Conservation (phyloP, 805 yeast genomes). For the Candida odintsovae region DNA sequence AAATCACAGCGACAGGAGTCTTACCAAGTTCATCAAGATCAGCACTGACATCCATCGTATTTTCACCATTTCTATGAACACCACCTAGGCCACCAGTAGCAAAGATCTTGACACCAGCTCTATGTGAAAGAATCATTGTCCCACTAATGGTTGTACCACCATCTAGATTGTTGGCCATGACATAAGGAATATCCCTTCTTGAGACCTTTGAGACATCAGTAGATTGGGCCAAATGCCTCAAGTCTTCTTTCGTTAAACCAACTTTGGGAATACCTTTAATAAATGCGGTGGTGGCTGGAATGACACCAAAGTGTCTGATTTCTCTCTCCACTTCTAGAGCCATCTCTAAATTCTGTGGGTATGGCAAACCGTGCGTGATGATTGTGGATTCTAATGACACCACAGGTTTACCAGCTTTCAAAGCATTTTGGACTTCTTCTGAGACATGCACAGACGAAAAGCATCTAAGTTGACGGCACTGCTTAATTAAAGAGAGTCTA, state of each 20-base stretch:
- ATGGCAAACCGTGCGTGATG: slow-evolving; percentile 85
- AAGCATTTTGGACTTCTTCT: slow-evolving; percentile 57
- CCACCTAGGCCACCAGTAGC: slow-evolving; percentile 96
- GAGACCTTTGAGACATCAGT: slow-evolving; percentile 55
- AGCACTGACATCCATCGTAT: slow-evolving; percentile 77
- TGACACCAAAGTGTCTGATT: slow-evolving; percentile 56
- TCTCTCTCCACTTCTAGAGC: slow-evolving; percentile 60
- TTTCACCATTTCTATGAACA: slow-evolving; percentile 73
- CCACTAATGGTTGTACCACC: slow-evolving; percentile 93
- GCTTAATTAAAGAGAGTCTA: background rate
- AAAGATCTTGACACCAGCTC: slow-evolving; percentile 76
- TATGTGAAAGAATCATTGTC: slow-evolving; percentile 74
- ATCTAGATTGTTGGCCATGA: slow-evolving; percentile 53
- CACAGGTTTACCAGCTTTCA: slow-evolving; percentile 52
- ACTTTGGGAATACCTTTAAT: slow-evolving; percentile 65
- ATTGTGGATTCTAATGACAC: slow-evolving; percentile 86
- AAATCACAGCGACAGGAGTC: slow-evolving; percentile 85
- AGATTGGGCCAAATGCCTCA: slow-evolving; percentile 38
- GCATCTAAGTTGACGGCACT: background rate
- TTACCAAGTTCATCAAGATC: slow-evolving; percentile 79
- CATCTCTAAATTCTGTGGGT: slow-evolving; percentile 68
- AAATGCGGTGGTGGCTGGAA: slow-evolving; percentile 85
- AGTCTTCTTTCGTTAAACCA: slow-evolving; percentile 48
- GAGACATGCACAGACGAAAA: slow-evolving; percentile 19
- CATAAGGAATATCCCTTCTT: slow-evolving; percentile 70